Conservation (phyloP, 176 grass and related monocot genomes). For the Aegilops speltoides region DNA sequence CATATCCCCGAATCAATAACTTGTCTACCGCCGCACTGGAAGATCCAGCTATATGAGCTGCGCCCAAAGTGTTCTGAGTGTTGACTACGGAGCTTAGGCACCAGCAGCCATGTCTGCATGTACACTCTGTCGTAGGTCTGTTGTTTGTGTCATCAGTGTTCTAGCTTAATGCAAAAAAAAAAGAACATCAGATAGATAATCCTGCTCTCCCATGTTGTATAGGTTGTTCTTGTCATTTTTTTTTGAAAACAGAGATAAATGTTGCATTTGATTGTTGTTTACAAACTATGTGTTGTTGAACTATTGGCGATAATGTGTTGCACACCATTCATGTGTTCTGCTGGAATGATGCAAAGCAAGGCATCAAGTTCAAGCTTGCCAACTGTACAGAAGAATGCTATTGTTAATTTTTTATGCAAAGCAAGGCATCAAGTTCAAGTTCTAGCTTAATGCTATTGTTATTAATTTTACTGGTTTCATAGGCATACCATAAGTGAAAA, state of each 20-base stretch:
- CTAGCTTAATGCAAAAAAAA: constrained; percentile 8
- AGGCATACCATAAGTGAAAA: no score
- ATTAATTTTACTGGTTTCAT: no score
- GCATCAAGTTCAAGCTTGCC: not conserved
- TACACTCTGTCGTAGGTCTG: constrained; percentile 5
- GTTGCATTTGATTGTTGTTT: not conserved
- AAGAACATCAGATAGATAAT: no score
- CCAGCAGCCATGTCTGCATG: not conserved
- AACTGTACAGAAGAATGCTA: no score
- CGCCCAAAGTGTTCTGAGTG: not conserved
- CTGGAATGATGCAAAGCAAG: not conserved
- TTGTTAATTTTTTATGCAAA: not conserved
- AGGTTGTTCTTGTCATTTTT: not conserved
- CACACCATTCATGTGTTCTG: not conserved
- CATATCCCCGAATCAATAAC: constrained; percentile 75
- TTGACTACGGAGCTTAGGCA: constrained; percentile 6
- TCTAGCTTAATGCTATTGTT: not conserved
- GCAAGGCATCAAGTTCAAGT: not conserved
- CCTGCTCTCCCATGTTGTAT: not conserved
- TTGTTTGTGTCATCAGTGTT: constrained; percentile 27
- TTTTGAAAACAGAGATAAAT: not conserved
- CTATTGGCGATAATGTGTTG: not conserved
- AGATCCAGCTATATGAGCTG: constrained; percentile 64
- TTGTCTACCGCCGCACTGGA: constrained; percentile 62
- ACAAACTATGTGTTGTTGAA: not conserved